Percentiles rank a stretch among this genome's conserved stretches.
These are phyloP conservation scores for Harringtonia aguacate DNA, from an alignment of 2,329 filamentous ascomycete species.

Conservation along the genomic window DNA sequence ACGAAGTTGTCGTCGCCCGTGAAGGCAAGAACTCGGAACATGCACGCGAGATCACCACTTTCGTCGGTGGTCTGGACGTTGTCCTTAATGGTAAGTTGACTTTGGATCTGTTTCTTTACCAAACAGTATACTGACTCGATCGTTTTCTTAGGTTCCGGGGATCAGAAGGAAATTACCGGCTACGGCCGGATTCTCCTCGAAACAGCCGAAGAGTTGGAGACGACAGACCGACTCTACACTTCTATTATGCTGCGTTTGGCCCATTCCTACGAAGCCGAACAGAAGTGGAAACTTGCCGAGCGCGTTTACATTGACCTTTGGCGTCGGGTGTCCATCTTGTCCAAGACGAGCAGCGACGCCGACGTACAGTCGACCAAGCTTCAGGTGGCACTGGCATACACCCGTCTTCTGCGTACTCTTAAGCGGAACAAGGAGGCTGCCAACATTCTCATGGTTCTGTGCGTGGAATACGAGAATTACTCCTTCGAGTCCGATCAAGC, in stretches of 20 bases:
- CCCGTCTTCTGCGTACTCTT: slow-evolving; percentile 20
- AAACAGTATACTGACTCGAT: no score
- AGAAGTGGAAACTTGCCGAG: slow-evolving; percentile 23
- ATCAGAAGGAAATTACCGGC: slow-evolving; percentile 17
- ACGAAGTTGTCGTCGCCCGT: slow-evolving; percentile 20
- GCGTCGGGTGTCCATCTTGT: slow-evolving; percentile 24
- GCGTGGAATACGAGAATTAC: slow-evolving; percentile 28
- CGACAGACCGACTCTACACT: slow-evolving; percentile 21
- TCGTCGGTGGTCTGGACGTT: slow-evolving; percentile 23
- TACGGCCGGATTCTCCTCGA: slow-evolving; percentile 24
- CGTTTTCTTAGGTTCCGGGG: background rate
- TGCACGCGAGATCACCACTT: slow-evolving; percentile 18
- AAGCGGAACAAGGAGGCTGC: slow-evolving; percentile 24
- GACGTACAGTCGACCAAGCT: slow-evolving; percentile 26
- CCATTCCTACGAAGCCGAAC: slow-evolving; percentile 20
- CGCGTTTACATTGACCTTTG: slow-evolving; percentile 27
- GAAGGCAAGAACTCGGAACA: slow-evolving; percentile 21
- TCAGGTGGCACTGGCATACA: slow-evolving; percentile 26
- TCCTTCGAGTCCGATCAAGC: slow-evolving; percentile 20
- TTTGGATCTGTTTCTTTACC: no score
- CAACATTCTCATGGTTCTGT: slow-evolving; percentile 28
- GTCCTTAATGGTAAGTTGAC: slow-evolving; percentile 19
- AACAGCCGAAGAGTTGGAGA: slow-evolving; percentile 22
- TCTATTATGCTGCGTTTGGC: slow-evolving; percentile 24
- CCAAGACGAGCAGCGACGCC: slow-evolving; percentile 17